A percentile compares a stretch with the other conserved stretches of the same genome.
Evolutionary conservation across 176 grass and related monocot species (phyloP).

Genomic region (Themeda triandra): DNA sequence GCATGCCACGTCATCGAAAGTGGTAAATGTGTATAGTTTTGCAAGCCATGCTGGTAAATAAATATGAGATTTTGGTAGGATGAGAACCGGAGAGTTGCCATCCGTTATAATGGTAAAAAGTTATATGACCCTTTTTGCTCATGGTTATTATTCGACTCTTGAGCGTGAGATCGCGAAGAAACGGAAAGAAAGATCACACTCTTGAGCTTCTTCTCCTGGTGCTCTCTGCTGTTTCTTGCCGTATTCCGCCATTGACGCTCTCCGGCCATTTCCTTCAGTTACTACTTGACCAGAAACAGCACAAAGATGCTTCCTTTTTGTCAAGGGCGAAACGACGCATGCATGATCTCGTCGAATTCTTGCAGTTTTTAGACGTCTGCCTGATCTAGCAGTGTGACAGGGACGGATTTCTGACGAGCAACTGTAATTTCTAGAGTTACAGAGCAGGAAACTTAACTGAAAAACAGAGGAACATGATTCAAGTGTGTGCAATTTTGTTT

Average conservation of each 20-base stretch:
- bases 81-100: no score
- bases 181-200: constrained; percentile 28
- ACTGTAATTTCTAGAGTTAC: not conserved
- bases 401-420: not conserved
- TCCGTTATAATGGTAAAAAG: no score
- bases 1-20: no score
- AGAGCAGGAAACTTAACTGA: not conserved
- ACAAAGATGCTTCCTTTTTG: not conserved
- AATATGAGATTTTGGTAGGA: no score
- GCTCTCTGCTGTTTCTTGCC: not conserved
- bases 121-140: no score
- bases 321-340: not conserved
- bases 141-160: not conserved
- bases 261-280: constrained; percentile 10
- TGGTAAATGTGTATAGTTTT: no score
- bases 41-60: no score
- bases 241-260: not conserved
- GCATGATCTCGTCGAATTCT: not conserved
- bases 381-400: constrained; percentile 11
- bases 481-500: no score
- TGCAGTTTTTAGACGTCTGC: constrained; percentile 18
- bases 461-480: not conserved
- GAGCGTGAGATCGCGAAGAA: constrained; percentile 33
- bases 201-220: constrained; percentile 21
- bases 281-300: not conserved